Base-by-base conservation (phyloP, 2,329 filamentous ascomycete species). In the Calcarisporium arbuscula region DNA sequence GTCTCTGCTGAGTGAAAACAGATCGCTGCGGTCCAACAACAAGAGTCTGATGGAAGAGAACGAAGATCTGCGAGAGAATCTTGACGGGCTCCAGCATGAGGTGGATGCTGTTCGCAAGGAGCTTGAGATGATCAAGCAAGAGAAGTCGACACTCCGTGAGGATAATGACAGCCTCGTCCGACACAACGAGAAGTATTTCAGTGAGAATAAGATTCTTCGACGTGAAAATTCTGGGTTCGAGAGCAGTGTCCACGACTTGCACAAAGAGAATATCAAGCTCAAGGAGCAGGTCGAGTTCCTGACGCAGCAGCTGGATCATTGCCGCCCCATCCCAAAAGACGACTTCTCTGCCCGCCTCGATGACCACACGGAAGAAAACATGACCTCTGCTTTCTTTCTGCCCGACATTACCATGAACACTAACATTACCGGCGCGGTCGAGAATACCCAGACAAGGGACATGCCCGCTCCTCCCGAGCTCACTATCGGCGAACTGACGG, bases 301-400 rank as follows among this genome's bases (percentile, higher is more conserved):
- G 36, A 66, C 66, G 46, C 52, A 64, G 34, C 63, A 70, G 40
- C 49, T 70, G 14, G 58, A 68, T 23, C 58, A 65, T 35, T 61
- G 54, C 35, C 60, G 63, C 14, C 60, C 60, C 2, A 43, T 52
- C 17, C 53, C 56, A 18, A 60, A 62, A 45, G 53, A 59, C 4
- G 54, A 65, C 35, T 49, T 60, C 11, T 50, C 57, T 25, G 54
- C 47, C 11, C 53, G 48, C 10, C 45, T 58, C 3, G 57, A 61
- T 5, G 57, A 61, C 1, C 54, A 58, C 35, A 60, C 56, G 7
- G 64, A 65, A 31, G 70, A 74, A 25, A 72, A 74, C 42, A 73
- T 76, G 67, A 76, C 72, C 1, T 77, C 73, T 6, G 72, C 70
- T 4, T 69, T 75, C 45, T 74, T 77, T 44, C 60, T 77, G 37